These are phyloP conservation scores for Alternaria atra DNA, from an alignment of 2,329 filamentous ascomycete species.

Conservation along the genomic window DNA sequence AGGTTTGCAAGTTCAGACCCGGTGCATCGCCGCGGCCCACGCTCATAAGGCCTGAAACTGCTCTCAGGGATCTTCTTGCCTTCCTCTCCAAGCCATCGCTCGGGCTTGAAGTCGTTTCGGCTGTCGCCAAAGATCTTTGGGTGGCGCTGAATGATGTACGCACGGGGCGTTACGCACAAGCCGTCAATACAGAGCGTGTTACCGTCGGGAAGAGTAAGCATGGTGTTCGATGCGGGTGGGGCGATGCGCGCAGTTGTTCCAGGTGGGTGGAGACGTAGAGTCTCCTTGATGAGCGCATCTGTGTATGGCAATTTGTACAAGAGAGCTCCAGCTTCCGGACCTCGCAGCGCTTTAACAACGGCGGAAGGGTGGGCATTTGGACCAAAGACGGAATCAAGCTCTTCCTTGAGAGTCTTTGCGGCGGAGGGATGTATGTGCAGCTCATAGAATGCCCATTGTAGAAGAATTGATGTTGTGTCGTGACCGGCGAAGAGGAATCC, in stretches of 20 bases:
- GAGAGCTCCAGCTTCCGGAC: neutral
- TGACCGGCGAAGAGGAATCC: constrained; percentile 49
- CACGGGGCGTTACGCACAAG: constrained; percentile 18
- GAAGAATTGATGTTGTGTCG: constrained; percentile 41
- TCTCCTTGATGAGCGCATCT: constrained; percentile 56
- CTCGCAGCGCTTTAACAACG: neutral
- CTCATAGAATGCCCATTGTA: constrained; percentile 37
- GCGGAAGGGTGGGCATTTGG: neutral
- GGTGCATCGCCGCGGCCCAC: constrained; percentile 63
- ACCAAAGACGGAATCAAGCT: constrained; percentile 4
- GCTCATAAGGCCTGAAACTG: constrained; percentile 63
- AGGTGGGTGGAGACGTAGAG: constrained; percentile 53
- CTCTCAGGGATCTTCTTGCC: constrained; percentile 48
- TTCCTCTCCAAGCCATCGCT: constrained; percentile 25
- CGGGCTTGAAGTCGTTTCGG: constrained; percentile 34
- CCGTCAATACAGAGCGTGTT: constrained; percentile 20
- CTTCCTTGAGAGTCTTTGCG: neutral
- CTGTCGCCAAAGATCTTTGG: constrained; percentile 24
- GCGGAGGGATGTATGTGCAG: constrained; percentile 30
- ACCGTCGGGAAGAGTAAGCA: constrained; percentile 20
- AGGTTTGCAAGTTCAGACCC: constrained; percentile 64
- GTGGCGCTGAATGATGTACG: constrained; percentile 29
- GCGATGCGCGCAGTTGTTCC: constrained; percentile 29
- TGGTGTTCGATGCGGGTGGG: constrained; percentile 16
- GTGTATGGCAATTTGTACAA: constrained; percentile 52